These are phyloP conservation scores for Hirschioporus abietinus DNA, from an alignment of 768 basidiomycete genomes.

Conservation along the genomic window DNA sequence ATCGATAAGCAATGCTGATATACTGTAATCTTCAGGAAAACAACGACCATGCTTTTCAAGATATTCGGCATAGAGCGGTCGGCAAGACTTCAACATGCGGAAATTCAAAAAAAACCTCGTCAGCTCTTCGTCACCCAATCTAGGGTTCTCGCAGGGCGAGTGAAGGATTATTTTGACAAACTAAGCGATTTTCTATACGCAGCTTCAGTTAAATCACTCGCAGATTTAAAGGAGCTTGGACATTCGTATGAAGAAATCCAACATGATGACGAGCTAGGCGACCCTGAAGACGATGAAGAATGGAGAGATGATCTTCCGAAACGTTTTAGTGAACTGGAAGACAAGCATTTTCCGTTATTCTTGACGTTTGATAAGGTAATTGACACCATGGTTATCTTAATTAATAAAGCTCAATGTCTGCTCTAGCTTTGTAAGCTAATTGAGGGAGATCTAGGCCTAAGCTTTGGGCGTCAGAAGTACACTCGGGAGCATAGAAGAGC, in stretches of 20 bases:
- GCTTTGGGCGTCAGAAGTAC: constrained; percentile 8
- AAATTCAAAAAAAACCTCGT: constrained; percentile 40
- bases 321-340: constrained; percentile 49
- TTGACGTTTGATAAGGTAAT: constrained; percentile 56
- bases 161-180: constrained; percentile 59
- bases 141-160: constrained; percentile 56
- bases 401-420: neutral
- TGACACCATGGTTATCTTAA: neutral
- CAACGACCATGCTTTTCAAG: constrained; percentile 72
- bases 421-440: constrained; percentile 42
- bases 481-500: constrained; percentile 8
- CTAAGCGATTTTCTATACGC: constrained; percentile 38
- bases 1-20: no score
- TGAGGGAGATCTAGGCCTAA: constrained; percentile 36
- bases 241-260: constrained; percentile 11
- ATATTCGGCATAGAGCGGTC: constrained; percentile 65
- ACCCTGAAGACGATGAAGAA: constrained; percentile 38
- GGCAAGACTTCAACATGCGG: constrained; percentile 33
- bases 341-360: constrained; percentile 65
- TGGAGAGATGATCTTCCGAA: constrained; percentile 42
- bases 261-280: constrained; percentile 24
- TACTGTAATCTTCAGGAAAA: constrained; percentile 43
- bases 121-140: constrained; percentile 76
- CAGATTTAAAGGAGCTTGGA: constrained; percentile 32
- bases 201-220: constrained; percentile 28